Percentiles rank a stretch among this genome's conserved stretches.
phyloP scores from a whole-genome alignment of 2,329 filamentous ascomycete genomes.

The Bipolaris bicolor region DNA sequence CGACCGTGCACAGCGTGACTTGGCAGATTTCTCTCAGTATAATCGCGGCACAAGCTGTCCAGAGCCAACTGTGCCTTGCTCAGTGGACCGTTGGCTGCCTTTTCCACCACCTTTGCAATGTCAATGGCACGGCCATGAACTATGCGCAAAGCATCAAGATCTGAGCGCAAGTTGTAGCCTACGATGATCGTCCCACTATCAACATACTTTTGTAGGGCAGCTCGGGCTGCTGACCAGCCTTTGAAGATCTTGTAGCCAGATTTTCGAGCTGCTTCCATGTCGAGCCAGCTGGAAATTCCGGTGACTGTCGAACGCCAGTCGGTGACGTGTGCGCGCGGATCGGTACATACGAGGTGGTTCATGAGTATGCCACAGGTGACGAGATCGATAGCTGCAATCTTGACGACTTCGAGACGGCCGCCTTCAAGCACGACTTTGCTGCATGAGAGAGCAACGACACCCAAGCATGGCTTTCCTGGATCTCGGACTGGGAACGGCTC shows the following conservation, averaged over 20 bases:
- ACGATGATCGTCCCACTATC: conserved; percentile 45
- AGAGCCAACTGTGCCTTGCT: conserved; percentile 40
- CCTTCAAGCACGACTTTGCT: conserved; percentile 36
- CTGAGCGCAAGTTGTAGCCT: conserved; percentile 42
- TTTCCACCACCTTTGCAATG: conserved; percentile 39
- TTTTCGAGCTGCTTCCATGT: conserved; percentile 36
- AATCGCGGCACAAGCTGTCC: conserved; percentile 36
- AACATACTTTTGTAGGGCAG: conserved; percentile 38
- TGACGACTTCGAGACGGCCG: conserved; percentile 35
- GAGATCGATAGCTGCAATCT: conserved; percentile 43
- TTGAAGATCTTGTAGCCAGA: conserved; percentile 42
- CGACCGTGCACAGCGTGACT: conserved; percentile 47
- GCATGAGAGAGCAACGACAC: conserved; percentile 35
- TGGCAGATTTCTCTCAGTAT: conserved; percentile 18
- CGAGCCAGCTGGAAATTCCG: conserved; percentile 29
- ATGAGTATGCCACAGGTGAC: conserved; percentile 40
- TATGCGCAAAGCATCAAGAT: conserved; percentile 44
- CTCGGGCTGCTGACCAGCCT: conserved; percentile 41
- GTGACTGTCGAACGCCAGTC: conserved; percentile 37
- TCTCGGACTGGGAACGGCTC: conserved; percentile 24
- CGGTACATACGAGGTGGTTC: conserved; percentile 40
- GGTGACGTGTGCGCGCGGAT: conserved; percentile 25
- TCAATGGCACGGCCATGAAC: conserved; percentile 45
- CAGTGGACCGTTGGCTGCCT: conserved; percentile 41
- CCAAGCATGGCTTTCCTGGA: conserved; percentile 18